Percentiles rank a stretch among this genome's conserved stretches.
phyloP scores from a whole-genome alignment of 1,284 basidiomycete genomes.

The Marasmius tenuissimus region DNA sequence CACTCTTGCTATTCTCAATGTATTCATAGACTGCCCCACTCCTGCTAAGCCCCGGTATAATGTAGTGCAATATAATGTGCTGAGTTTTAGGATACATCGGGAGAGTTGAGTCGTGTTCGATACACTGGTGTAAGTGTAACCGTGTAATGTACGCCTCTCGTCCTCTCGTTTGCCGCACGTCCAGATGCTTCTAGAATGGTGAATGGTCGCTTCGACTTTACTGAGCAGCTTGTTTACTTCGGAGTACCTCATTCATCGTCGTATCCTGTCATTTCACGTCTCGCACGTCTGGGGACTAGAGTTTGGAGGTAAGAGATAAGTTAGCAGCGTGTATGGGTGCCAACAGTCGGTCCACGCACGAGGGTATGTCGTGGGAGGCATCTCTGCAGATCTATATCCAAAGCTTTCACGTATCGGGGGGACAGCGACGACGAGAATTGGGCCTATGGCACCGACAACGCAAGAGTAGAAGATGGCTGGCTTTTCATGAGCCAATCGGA shows the following conservation, averaged over 20 bases:
- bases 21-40: not conserved
- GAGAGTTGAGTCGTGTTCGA: not conserved
- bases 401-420: conserved; percentile 76
- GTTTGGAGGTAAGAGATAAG: not conserved
- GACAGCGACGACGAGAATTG: conserved; percentile 72
- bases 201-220: not conserved
- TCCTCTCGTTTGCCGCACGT: not conserved
- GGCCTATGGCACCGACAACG: conserved; percentile 76
- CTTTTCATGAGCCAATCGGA: conserved; percentile 77
- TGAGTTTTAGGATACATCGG: not conserved
- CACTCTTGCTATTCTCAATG: not conserved
- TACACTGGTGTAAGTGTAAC: too few relatives aligned
- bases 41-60: not conserved
- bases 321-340: not conserved
- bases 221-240: not conserved
- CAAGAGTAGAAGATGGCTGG: conserved; percentile 92
- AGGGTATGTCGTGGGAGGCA: conserved; percentile 84
- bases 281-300: conserved; percentile 36
- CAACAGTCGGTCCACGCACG: conserved; percentile 51
- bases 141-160: not conserved
- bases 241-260: conserved; percentile 35
- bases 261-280: conserved; percentile 39
- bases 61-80: not conserved
- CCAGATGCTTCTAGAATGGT: not conserved
- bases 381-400: conserved; percentile 77